Base-by-base conservation (phyloP, 306 rosid species). In the Sophora flavescens region DNA sequence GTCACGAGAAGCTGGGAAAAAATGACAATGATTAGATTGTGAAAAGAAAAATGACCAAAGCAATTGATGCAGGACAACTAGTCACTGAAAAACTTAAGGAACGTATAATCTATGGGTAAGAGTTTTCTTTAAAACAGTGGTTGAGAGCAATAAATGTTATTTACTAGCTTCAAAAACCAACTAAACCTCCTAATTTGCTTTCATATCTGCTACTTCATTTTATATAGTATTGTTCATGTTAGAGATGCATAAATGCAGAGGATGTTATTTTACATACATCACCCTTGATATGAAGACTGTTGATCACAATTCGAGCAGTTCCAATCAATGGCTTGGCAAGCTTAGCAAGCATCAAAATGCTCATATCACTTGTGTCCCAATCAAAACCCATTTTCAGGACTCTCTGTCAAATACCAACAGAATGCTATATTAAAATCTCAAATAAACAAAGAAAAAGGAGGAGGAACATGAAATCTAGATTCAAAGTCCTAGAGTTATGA, bases 341-440 rank as follows among this genome's bases (percentile, higher is more conserved):
- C 83, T 89, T 93, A 22, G 93, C 98, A 38, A 77, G 89, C 88
- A 93, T 71, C 87, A 89, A 63, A 74, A 93, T 85, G 77, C 96
- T 90, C 91, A 90, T 87, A 51, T 89, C 96, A 69, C 80, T 83
- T 32, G 96, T 85, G 77, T 93, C 93, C 98, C 98, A 90, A 77
- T 90, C 98, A 78, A 90, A 85, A 64, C 91, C 88, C 74, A 89
- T 38, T 72, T 80, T 88, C 89, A 93, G 85, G 74, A 90, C 76
- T 78, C 80, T 66, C 96, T 93, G 93, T 75, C 68, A 84, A 63
- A 83, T 47, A 48, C 47, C 68, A 35, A 80, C 6, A 84, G 30
- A 48, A 77, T 26, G 54, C 60, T 28, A 14, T 36, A 50, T 14
- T 52, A 80, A 59, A 42, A 68, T 75, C 64, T 65, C 56, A 50